phyloP scores from a whole-genome alignment of 208 protist genomes.

The Leishmania tropica region DNA sequence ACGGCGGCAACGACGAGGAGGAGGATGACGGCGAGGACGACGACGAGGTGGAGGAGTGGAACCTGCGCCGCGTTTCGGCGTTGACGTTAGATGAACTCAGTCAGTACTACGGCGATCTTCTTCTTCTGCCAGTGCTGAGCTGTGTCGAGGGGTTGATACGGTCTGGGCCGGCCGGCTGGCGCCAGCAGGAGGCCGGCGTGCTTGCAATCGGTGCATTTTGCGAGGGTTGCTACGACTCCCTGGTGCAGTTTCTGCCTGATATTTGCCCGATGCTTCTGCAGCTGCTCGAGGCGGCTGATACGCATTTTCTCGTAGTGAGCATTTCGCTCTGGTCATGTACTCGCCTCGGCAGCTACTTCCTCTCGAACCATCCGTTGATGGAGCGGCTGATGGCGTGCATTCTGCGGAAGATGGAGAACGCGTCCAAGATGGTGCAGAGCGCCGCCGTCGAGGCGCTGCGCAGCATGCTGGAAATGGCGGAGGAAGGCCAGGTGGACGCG shows the following conservation, averaged over 20 bases:
- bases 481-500: conserved; percentile 48
- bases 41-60: conserved; percentile 92
- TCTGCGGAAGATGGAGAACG: conserved; percentile 82
- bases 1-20: conserved; percentile 51
- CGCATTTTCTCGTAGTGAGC: conserved; percentile 88
- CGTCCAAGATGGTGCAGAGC: conserved; percentile 85
- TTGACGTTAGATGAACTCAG: conserved; percentile 87
- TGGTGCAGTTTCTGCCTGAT: conserved; percentile 75
- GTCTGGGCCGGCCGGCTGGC: conserved; percentile 56
- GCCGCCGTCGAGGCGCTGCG: conserved; percentile 65
- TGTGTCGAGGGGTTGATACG: conserved; percentile 83
- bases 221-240: conserved; percentile 87
- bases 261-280: conserved; percentile 79
- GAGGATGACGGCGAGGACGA: conserved; percentile 82
- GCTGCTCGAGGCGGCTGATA: conserved; percentile 60
- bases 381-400: conserved; percentile 49
- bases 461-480: conserved; percentile 51
- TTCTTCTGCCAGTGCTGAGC: conserved; percentile 82
- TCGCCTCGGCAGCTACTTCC: conserved; percentile 67
- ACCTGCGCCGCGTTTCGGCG: conserved; percentile 90
- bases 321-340: conserved; percentile 93
- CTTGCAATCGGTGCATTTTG: conserved; percentile 92
- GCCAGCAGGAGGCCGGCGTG: conserved; percentile 88
- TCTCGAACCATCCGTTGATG: conserved; percentile 30
- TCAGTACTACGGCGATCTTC: conserved; percentile 76